Evolutionary conservation across 805 yeast genomes (phyloP).

Genomic region (Ogataea nitratoaversa): DNA sequence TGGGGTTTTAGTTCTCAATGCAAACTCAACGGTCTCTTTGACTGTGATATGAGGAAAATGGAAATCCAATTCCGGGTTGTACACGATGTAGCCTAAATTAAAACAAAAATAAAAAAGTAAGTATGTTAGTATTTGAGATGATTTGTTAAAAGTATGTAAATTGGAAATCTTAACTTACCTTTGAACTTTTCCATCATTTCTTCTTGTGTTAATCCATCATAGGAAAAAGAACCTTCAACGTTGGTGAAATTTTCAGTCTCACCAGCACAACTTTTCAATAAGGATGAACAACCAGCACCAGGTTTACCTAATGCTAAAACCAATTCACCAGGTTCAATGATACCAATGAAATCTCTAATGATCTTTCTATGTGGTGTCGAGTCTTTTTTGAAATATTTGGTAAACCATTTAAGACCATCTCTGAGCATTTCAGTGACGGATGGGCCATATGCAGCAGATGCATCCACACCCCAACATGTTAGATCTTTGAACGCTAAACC

Average conservation of each 20-base stretch:
- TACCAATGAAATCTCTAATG: conserved; percentile 39
- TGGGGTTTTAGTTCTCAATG: conserved; percentile 68
- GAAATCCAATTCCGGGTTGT: conserved; percentile 60
- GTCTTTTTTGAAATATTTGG: conserved; percentile 29
- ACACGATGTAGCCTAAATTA: conserved; percentile 40
- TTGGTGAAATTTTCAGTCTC: conserved; percentile 40
- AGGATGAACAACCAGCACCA: conserved; percentile 77
- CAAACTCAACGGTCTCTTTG: conserved; percentile 66
- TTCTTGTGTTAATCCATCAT: conserved; percentile 56
- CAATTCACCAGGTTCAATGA: conserved; percentile 58
- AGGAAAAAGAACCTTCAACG: conserved; percentile 51
- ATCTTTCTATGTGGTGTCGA: conserved; percentile 32
- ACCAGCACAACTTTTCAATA: conserved; percentile 60
- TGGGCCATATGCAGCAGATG: conserved; percentile 49
- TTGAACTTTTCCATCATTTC: conserved; percentile 58
- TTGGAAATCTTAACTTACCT: conserved; percentile 32
- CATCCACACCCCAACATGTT: conserved; percentile 46
- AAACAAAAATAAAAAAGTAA: neutral
- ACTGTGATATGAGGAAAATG: conserved; percentile 79
- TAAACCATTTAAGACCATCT: conserved; percentile 28
- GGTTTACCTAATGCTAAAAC: conserved; percentile 68
- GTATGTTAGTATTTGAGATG: conserved; percentile 10
- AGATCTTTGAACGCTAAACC: conserved; percentile 46
- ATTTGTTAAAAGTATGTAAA: neutral
- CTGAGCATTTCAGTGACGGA: conserved; percentile 41